Evolutionary conservation across 192 early-diverging fungal species (phyloP).

Genomic region (Diversispora eburnea): DNA sequence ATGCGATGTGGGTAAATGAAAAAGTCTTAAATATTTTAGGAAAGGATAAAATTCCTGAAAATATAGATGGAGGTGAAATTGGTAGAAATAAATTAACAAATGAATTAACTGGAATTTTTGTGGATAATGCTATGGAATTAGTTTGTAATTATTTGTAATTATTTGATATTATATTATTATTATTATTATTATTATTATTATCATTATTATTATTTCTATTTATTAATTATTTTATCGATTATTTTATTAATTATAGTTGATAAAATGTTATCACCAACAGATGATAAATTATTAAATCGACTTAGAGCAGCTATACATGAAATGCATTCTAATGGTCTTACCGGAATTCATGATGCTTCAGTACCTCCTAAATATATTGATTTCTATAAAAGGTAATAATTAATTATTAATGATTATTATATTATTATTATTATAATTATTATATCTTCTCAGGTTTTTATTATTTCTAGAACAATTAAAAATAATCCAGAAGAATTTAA

Average conservation of each 20-base stretch:
- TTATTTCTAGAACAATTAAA: background rate
- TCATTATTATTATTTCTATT: no score
- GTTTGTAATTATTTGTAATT: conserved; percentile 28
- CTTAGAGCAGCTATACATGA: conserved; percentile 33
- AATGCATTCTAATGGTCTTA: conserved; percentile 46
- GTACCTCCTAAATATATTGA: conserved; percentile 33
- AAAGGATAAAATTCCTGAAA: conserved; percentile 23
- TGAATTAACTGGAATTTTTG: conserved; percentile 41
- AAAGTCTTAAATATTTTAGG: conserved; percentile 22
- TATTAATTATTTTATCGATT: no score
- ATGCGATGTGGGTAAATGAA: conserved; percentile 49
- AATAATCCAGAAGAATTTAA: conserved; percentile 19
- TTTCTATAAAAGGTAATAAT: conserved; percentile 41
- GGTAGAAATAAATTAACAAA: conserved; percentile 28
- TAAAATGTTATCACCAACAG: conserved; percentile 25
- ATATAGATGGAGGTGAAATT: conserved; percentile 37
- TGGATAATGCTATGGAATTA: conserved; percentile 54
- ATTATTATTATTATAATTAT: background rate
- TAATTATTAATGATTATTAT: background rate
- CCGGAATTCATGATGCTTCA: conserved; percentile 57
- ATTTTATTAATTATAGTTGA: conserved; percentile 9
- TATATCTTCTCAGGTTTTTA: background rate
- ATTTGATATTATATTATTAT: no score
- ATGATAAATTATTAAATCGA: conserved; percentile 23
- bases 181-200: no score